Conservation (phyloP, 306 rosid species). For the Cicer yamashitae region DNA sequence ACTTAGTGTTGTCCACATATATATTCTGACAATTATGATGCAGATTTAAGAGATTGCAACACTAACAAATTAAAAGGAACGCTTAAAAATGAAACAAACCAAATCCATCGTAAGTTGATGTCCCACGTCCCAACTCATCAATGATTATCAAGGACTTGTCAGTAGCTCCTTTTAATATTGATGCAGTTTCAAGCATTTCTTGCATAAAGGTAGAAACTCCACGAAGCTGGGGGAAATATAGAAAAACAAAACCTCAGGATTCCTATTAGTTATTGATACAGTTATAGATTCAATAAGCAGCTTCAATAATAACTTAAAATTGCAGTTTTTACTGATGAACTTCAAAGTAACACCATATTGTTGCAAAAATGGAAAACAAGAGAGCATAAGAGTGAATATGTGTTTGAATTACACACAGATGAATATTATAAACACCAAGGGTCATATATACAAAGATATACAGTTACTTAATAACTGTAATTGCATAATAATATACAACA, state of each 20-base stretch:
- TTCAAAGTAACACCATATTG: conserved; percentile 11
- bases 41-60: conserved; percentile 29
- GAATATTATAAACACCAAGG: not conserved
- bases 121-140: conserved; percentile 97
- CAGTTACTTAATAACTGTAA: not conserved
- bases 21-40: conserved; percentile 28
- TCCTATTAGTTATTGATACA: conserved; percentile 28
- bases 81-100: conserved; percentile 65
- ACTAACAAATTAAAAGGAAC: conserved; percentile 39
- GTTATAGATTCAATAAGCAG: conserved; percentile 31
- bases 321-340: conserved; percentile 18
- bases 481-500: not conserved
- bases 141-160: conserved; percentile 91
- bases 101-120: conserved; percentile 98
- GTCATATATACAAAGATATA: not conserved
- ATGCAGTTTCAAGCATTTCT: conserved; percentile 99
- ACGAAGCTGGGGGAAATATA: conserved; percentile 67
- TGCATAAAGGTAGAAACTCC: conserved; percentile 99
- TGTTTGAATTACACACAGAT: not conserved
- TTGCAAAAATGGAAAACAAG: not conserved
- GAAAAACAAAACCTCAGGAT: conserved; percentile 37
- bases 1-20: conserved; percentile 28
- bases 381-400: not conserved
- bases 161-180: conserved; percentile 92
- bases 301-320: conserved; percentile 20